A percentile compares a stretch with the other conserved stretches of the same genome.
These are phyloP conservation scores for Nicotiana rustica DNA, from an alignment of 305 asterid genomes.

Conservation along the genomic window DNA sequence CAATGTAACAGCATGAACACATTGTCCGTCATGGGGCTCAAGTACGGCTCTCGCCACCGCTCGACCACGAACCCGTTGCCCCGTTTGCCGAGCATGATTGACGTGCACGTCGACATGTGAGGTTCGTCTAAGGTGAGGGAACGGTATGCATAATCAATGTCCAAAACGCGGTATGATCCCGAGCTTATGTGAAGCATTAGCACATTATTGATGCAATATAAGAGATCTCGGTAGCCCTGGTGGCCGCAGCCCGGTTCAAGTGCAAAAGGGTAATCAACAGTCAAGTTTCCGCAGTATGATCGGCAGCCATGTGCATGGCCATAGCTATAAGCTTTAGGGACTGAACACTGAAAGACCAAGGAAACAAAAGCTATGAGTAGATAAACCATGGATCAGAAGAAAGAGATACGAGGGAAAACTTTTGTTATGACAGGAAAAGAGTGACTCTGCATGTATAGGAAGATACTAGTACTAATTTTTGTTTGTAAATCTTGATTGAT, in stretches of 20 bases:
- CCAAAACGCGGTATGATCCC: slow-evolving; percentile 84
- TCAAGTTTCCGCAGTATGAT: slow-evolving; percentile 82
- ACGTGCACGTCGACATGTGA: slow-evolving; percentile 82
- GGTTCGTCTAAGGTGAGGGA: slow-evolving; percentile 84
- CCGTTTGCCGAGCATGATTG: slow-evolving; percentile 68
- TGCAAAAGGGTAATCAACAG: slow-evolving; percentile 77
- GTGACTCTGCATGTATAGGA: slow-evolving; percentile 1
- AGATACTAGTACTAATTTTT: too few species aligned
- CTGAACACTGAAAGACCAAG: slow-evolving; percentile 44
- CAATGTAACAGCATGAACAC: slow-evolving; percentile 88
- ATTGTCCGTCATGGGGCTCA: slow-evolving; percentile 69
- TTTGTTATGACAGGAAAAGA: not conserved
- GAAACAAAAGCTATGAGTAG: not conserved
- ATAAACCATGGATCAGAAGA: not conserved
- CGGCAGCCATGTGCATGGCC: slow-evolving; percentile 62
- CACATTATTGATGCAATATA: slow-evolving; percentile 83
- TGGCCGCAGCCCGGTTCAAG: slow-evolving; percentile 84
- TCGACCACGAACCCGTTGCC: slow-evolving; percentile 89
- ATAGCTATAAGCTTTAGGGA: slow-evolving; percentile 39
- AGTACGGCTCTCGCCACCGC: slow-evolving; percentile 66
- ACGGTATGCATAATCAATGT: slow-evolving; percentile 76
- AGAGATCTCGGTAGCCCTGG: slow-evolving; percentile 72
- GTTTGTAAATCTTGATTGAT: too few species aligned
- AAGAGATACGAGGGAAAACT: not conserved
- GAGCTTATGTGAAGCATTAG: slow-evolving; percentile 80